Percentiles rank a stretch among this genome's conserved stretches.
Evolutionary conservation across 768 basidiomycete genomes (phyloP).

Genomic region (Mycena kentingensis): DNA sequence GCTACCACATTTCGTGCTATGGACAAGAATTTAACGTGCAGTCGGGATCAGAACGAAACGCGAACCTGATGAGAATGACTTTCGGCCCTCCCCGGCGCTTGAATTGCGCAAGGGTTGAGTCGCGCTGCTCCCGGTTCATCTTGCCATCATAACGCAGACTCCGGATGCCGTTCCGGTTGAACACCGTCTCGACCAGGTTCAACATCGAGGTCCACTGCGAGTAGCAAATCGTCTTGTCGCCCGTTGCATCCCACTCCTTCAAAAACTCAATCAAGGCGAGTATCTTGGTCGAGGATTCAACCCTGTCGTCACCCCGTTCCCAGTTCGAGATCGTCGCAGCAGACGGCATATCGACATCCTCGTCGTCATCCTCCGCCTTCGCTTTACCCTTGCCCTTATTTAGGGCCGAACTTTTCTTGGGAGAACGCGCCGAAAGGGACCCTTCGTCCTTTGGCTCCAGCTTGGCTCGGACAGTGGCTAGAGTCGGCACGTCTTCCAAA

Average conservation of each 20-base stretch:
- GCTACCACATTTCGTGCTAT: constrained; percentile 66
- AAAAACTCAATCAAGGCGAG: constrained; percentile 54
- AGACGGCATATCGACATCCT: constrained; percentile 36
- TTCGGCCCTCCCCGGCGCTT: constrained; percentile 57
- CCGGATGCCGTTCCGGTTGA: constrained; percentile 59
- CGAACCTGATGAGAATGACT: constrained; percentile 66
- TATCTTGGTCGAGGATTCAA: constrained; percentile 75
- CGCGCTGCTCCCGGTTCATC: constrained; percentile 58
- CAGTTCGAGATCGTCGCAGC: constrained; percentile 53
- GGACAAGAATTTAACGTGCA: neutral
- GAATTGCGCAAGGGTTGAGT: constrained; percentile 52
- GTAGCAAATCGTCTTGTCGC: constrained; percentile 72
- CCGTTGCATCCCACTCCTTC: constrained; percentile 57
- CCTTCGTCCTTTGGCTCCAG: constrained; percentile 31
- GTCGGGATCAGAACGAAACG: neutral
- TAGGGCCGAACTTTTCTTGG: constrained; percentile 2
- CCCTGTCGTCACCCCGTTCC: constrained; percentile 59
- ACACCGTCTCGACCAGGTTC: constrained; percentile 61
- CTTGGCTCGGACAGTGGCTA: constrained; percentile 35
- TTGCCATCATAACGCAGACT: constrained; percentile 68
- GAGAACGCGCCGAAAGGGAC: constrained; percentile 8
- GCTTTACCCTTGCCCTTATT: constrained; percentile 32
- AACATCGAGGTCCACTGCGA: constrained; percentile 81
- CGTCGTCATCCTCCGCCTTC: constrained; percentile 21
- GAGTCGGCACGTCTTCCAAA: constrained; percentile 48